Percentiles rank a stretch among this genome's conserved stretches.
Conservation (phyloP, 768 basidiomycete species). For the Lentinus brumalis region DNA sequence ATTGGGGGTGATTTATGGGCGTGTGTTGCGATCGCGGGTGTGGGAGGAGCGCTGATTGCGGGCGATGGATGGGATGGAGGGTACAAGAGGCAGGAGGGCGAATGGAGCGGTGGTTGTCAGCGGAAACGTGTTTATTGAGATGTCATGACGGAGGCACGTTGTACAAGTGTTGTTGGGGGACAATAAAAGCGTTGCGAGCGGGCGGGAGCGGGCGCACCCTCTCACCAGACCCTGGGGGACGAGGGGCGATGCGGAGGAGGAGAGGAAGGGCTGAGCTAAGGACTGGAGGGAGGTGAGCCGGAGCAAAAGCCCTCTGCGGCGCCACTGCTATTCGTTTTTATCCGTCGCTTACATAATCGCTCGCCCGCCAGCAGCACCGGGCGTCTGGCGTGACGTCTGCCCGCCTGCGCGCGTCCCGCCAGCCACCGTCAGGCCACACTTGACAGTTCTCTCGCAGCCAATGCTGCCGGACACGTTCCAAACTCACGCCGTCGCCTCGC, state of each 20-base stretch:
- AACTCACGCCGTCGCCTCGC: conserved; percentile 1
- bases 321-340: conserved; percentile 25
- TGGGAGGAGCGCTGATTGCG: conserved; percentile 16
- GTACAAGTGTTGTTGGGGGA: conserved; percentile 14
- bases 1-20: conserved; percentile 25
- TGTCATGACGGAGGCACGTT: conserved; percentile 41
- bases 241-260: conserved; percentile 8
- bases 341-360: conserved; percentile 21
- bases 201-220: conserved; percentile 30
- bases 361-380: not conserved
- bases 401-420: not conserved
- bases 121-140: conserved; percentile 35
- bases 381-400: not conserved
- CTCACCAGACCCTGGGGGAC: conserved; percentile 27
- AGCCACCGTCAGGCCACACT: not conserved
- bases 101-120: conserved; percentile 21
- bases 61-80: conserved; percentile 15
- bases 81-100: conserved; percentile 13
- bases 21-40: conserved; percentile 16
- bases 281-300: conserved; percentile 20
- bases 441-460: not conserved
- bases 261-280: conserved; percentile 17
- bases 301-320: conserved; percentile 23
- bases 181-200: conserved; percentile 23
- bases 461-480: conserved; percentile 17